phyloP scores from a whole-genome alignment of 768 basidiomycete species.

The Rhizopogon vesiculosus region DNA sequence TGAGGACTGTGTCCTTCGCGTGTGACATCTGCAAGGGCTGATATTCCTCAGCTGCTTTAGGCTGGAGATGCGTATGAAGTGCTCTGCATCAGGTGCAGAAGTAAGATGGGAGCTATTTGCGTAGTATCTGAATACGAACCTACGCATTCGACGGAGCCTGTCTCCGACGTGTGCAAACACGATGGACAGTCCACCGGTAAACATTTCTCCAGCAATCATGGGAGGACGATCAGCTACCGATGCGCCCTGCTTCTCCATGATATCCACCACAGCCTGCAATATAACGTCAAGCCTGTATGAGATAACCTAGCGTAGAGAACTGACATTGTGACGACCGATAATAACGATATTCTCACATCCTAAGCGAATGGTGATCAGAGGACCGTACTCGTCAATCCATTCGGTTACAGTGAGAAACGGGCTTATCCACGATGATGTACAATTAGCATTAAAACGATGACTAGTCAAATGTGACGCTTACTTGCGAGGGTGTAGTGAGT shows the following conservation, averaged over 20 bases:
- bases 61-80: slow-evolving; percentile 49
- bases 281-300: background rate
- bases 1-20: slow-evolving; percentile 12
- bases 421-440: too few species aligned
- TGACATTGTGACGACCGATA: slow-evolving; percentile 18
- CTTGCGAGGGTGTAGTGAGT: too few species aligned
- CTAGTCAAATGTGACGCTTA: too few species aligned
- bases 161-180: slow-evolving; percentile 49
- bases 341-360: slow-evolving; percentile 20
- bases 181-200: slow-evolving; percentile 54
- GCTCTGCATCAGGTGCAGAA: slow-evolving; percentile 29
- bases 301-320: background rate
- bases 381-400: slow-evolving; percentile 22
- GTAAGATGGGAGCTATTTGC: background rate
- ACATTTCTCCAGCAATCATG: slow-evolving; percentile 48
- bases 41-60: slow-evolving; percentile 41
- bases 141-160: slow-evolving; percentile 51
- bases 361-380: slow-evolving; percentile 16
- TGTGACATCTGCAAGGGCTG: slow-evolving; percentile 38
- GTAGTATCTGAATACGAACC: slow-evolving; percentile 20
- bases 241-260: slow-evolving; percentile 58
- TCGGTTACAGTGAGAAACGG: background rate
- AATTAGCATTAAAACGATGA: too few species aligned
- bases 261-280: slow-evolving; percentile 39
- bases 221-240: slow-evolving; percentile 44